Base-by-base conservation (phyloP, 169 alveolate species). In the Eimeria tenella region DNA sequence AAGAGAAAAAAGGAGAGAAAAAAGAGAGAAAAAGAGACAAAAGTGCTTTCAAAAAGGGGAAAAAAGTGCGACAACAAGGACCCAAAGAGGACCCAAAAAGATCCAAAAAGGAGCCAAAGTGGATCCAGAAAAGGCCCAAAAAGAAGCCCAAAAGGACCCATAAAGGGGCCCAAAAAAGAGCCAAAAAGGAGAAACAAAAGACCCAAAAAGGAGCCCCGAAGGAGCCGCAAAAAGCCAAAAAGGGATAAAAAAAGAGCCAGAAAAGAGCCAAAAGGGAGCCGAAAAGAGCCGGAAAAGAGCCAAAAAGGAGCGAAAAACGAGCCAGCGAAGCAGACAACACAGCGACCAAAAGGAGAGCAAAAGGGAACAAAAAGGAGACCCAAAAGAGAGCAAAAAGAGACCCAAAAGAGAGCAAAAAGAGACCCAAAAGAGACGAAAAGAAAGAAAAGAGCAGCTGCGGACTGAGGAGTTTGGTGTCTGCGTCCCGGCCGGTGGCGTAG, bases 401-500 rank as follows among this genome's bases (percentile, higher is more conserved):
- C 10, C 11, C n/a, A 9, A 25, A 19, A 17, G 17, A n/a, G 55
- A 17, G 11, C 55, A 19, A 23, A 23, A 5, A 23, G 82, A n/a
- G 50, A 6, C 56, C 50, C 4, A 4, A 65, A 15, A 42, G 2
- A 49, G 63, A 50, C 52, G n/a, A 86, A 17, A 21, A 71, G 70
- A n/a, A 60, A 49, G 21, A 86, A 58, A 5, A n/a, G 25, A 63
- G 21, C 63, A 19, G 70, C 23, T n/a, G 55, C 89, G 3, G 21
- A 91, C 90, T 19, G 56, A 63, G 81, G 11, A 25, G 49, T 25
- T 8, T 4, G n/a, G 98, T 97, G 90, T 97, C 97, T 19, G 99
- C 99, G 68, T 95, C 93, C 71, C 99, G 96, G 42, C 99, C 99
- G 17, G 99, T 98, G 55, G 99, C 99, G 83, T 98, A 97, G 86